Conservation (phyloP, 2,329 filamentous ascomycete species). For the Monilinia laxa region DNA sequence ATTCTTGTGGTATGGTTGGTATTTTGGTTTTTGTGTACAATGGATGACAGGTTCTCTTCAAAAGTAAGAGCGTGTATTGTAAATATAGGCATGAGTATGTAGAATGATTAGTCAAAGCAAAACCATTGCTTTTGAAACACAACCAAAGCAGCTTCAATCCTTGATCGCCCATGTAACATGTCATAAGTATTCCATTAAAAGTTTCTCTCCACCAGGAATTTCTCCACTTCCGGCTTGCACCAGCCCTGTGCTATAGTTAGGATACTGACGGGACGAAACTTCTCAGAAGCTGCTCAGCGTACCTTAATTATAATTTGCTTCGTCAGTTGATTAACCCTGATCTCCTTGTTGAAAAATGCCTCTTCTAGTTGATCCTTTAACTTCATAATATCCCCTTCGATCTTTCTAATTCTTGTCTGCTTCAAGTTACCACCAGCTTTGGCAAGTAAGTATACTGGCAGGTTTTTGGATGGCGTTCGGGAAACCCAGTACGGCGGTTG, state of each 20-base stretch:
- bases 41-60: conserved; percentile 29
- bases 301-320: conserved; percentile 76
- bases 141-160: conserved; percentile 8
- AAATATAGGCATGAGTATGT: conserved; percentile 34
- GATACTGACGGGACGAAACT: neutral
- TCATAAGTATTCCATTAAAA: conserved; percentile 33
- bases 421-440: conserved; percentile 76
- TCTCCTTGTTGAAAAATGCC: conserved; percentile 52
- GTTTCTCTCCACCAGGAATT: conserved; percentile 47
- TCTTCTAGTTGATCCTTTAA: conserved; percentile 63
- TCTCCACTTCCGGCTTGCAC: conserved; percentile 49
- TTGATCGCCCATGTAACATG: neutral
- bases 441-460: conserved; percentile 73
- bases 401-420: conserved; percentile 73
- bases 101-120: conserved; percentile 28
- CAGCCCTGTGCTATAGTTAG: conserved; percentile 44
- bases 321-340: conserved; percentile 56
- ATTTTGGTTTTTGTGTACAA: conserved; percentile 32
- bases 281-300: conserved; percentile 25
- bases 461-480: conserved; percentile 67
- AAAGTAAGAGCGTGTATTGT: conserved; percentile 30
- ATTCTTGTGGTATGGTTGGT: conserved; percentile 28
- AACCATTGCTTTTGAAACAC: conserved; percentile 28
- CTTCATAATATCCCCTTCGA: conserved; percentile 68
- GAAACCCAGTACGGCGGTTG: conserved; percentile 54